Conservation (phyloP, 768 basidiomycete genomes). For the Cystobasidium tubakii region DNA sequence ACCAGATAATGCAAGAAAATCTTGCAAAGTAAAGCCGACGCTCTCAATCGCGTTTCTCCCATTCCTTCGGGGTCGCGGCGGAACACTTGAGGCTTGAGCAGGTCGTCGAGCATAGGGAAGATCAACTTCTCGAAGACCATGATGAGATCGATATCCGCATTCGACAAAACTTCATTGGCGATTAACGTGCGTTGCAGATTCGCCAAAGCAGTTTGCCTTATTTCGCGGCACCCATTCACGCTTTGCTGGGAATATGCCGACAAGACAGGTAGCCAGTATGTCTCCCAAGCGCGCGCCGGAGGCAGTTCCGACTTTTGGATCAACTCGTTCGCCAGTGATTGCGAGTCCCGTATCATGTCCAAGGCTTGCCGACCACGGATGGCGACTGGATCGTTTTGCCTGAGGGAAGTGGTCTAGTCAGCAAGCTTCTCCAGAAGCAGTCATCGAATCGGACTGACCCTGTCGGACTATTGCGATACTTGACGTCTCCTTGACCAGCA, state of each 20-base stretch:
- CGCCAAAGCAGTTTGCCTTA: slow-evolving; percentile 71
- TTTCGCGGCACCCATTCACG: slow-evolving; percentile 71
- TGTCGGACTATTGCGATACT: slow-evolving; percentile 34
- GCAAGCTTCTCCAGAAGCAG: too few species aligned
- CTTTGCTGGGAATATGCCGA: slow-evolving; percentile 71
- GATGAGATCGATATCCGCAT: slow-evolving; percentile 62
- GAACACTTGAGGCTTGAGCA: slow-evolving; percentile 75
- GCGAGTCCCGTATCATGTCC: slow-evolving; percentile 69
- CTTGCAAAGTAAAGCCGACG: slow-evolving; percentile 85
- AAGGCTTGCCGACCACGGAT: slow-evolving; percentile 76
- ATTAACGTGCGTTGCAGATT: slow-evolving; percentile 79
- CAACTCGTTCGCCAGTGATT: slow-evolving; percentile 61
- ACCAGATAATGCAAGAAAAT: slow-evolving; percentile 76
- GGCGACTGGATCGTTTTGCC: slow-evolving; percentile 60
- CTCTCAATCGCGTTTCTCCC: slow-evolving; percentile 81
- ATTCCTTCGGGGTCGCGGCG: slow-evolving; percentile 72
- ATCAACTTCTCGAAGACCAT: slow-evolving; percentile 82
- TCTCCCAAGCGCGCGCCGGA: slow-evolving; percentile 61
- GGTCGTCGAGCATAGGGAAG: slow-evolving; percentile 85
- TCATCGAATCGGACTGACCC: slow-evolving; percentile 16
- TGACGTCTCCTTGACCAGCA: slow-evolving; percentile 55
- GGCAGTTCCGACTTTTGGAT: slow-evolving; percentile 52
- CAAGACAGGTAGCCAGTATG: slow-evolving; percentile 68
- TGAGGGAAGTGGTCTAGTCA: neutral
- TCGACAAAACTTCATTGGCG: slow-evolving; percentile 63